phyloP scores from a whole-genome alignment of 345 rosid genomes.

The Eucalyptus microcorys region DNA sequence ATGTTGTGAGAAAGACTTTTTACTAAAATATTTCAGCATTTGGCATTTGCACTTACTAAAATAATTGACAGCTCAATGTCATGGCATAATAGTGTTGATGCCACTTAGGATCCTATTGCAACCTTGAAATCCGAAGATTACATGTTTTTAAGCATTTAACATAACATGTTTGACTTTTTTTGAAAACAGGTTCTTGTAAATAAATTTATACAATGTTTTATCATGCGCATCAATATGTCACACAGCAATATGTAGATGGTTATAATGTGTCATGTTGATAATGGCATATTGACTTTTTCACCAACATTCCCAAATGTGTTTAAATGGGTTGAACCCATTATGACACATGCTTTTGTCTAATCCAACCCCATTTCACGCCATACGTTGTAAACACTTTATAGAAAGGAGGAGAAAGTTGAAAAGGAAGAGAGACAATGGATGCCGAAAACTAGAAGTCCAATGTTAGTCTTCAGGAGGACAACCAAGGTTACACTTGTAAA shows the following conservation, averaged over 20 bases:
- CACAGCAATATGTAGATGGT: not conserved
- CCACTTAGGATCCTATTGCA: not conserved
- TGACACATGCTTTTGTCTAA: not conserved
- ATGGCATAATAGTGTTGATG: not conserved
- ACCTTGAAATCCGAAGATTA: not conserved
- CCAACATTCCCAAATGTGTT: not conserved
- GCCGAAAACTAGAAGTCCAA: not conserved
- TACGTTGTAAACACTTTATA: not conserved
- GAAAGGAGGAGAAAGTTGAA: not conserved
- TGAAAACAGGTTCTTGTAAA: not conserved
- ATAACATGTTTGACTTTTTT: not conserved
- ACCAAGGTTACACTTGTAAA: not conserved
- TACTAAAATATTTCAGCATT: not conserved
- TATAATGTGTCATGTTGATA: not conserved
- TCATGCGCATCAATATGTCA: not conserved
- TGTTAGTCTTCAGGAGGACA: not conserved
- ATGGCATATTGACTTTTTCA: not conserved
- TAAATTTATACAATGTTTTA: not conserved
- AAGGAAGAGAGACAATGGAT: not conserved
- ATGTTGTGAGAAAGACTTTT: not conserved
- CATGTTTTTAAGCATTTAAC: not conserved
- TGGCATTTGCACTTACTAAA: not conserved
- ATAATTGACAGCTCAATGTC: not conserved
- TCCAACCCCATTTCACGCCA: not conserved
- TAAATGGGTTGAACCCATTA: not conserved